These are phyloP conservation scores for Trypanosoma avium DNA, from an alignment of 208 protist species.

Conservation along the genomic window DNA sequence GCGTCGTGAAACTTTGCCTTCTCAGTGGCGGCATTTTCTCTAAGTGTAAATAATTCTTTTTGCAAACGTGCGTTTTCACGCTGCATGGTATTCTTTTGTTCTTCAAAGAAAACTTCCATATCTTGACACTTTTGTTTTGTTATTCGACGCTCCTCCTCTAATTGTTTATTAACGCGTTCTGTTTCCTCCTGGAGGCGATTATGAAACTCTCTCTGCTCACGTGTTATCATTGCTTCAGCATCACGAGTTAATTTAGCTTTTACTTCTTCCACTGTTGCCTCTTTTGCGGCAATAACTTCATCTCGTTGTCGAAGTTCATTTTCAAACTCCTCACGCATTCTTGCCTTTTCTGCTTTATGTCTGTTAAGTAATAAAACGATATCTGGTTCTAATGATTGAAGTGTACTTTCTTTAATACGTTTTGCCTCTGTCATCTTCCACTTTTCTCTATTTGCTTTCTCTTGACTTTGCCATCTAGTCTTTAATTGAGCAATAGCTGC, in stretches of 20 bases:
- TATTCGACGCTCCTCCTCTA: constrained; percentile 63
- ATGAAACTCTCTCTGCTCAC: constrained; percentile 58
- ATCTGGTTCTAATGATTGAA: constrained; percentile 91
- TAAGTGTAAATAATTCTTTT: constrained; percentile 59
- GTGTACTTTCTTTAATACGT: constrained; percentile 87
- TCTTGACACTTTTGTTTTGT: constrained; percentile 53
- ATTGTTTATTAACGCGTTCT: constrained; percentile 53
- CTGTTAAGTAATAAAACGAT: constrained; percentile 91
- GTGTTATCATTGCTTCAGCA: constrained; percentile 44
- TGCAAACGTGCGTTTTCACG: constrained; percentile 66
- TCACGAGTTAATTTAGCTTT: constrained; percentile 61
- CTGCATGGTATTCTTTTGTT: constrained; percentile 60
- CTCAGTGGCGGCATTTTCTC: constrained; percentile 46
- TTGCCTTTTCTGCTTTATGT: constrained; percentile 90
- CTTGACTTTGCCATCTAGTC: constrained; percentile 71
- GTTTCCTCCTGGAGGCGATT: constrained; percentile 60
- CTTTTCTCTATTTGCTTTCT: constrained; percentile 75
- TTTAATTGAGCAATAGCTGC: constrained; percentile 65
- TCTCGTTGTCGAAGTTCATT: constrained; percentile 84
- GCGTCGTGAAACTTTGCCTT: constrained; percentile 73
- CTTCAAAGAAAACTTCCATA: constrained; percentile 61
- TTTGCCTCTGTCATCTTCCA: constrained; percentile 87
- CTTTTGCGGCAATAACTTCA: constrained; percentile 71
- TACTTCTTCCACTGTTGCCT: constrained; percentile 71
- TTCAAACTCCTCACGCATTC: constrained; percentile 87